Evolutionary conservation across 2,329 filamentous ascomycete genomes (phyloP).

Genomic region (Colletotrichum navitas): DNA sequence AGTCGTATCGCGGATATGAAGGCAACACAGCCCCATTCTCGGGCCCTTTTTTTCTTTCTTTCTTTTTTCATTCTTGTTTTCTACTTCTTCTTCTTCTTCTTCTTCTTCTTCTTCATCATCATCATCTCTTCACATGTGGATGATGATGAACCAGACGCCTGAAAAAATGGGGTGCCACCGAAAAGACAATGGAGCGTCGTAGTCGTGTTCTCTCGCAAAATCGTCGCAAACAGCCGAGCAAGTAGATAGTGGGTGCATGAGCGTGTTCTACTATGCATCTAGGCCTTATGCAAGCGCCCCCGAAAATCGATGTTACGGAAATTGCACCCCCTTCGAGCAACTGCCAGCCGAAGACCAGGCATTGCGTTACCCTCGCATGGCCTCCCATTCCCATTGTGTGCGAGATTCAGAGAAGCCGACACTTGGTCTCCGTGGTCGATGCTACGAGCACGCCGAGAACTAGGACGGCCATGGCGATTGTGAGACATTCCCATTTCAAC

Average conservation of each 20-base stretch:
- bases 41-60: too few species aligned
- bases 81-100: too few species aligned
- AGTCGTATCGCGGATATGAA: neutral
- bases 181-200: neutral
- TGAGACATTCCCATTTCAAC: neutral
- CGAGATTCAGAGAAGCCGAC: neutral
- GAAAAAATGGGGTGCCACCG: neutral
- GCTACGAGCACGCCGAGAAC: slow-evolving; percentile 1
- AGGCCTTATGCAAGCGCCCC: slow-evolving; percentile 18
- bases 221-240: neutral
- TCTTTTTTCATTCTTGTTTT: too few species aligned
- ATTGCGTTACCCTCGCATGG: neutral
- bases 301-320: slow-evolving; percentile 15
- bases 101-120: too few species aligned
- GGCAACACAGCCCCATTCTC: neutral
- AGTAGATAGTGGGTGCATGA: neutral
- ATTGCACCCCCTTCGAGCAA: slow-evolving; percentile 22
- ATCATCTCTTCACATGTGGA: neutral
- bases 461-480: slow-evolving; percentile 12
- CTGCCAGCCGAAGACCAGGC: neutral
- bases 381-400: neutral
- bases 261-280: neutral
- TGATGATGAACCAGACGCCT: neutral
- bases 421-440: neutral
- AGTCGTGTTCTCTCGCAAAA: neutral